Percentiles rank a stretch among this genome's conserved stretches.
phyloP scores from a whole-genome alignment of 2,329 filamentous ascomycete genomes.

The Cercospora sp. region DNA sequence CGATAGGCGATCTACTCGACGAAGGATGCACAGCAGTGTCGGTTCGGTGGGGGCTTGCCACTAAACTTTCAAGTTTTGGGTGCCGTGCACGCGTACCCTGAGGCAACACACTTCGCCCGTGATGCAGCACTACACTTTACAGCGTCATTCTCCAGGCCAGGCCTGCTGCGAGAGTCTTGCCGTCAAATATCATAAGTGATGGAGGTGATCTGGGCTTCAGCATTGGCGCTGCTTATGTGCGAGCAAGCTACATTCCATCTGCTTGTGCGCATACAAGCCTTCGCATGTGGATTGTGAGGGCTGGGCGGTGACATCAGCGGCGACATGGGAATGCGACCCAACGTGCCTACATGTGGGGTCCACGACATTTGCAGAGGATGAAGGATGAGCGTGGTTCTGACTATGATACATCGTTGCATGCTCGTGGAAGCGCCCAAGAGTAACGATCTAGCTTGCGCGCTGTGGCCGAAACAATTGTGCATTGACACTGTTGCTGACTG shows the following conservation, averaged over 20 bases:
- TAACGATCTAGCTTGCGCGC: neutral
- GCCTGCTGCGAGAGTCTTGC: neutral
- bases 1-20: neutral
- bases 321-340: neutral
- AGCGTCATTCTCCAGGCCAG: neutral
- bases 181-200: neutral
- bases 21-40: neutral
- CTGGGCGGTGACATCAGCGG: slow-evolving; percentile 6
- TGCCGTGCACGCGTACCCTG: neutral
- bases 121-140: neutral
- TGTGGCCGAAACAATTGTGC: neutral
- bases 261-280: neutral
- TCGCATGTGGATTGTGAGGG: neutral
- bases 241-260: neutral
- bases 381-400: neutral
- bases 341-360: neutral
- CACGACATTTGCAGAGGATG: neutral
- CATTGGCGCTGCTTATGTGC: slow-evolving; percentile 1
- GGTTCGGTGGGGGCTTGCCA: neutral
- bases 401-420: neutral
- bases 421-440: neutral
- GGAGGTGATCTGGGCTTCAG: neutral
- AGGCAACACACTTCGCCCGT: neutral
- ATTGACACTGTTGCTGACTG: neutral
- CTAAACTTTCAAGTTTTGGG: neutral